Base-by-base conservation (phyloP, 768 basidiomycete genomes). In the Panus rudis region DNA sequence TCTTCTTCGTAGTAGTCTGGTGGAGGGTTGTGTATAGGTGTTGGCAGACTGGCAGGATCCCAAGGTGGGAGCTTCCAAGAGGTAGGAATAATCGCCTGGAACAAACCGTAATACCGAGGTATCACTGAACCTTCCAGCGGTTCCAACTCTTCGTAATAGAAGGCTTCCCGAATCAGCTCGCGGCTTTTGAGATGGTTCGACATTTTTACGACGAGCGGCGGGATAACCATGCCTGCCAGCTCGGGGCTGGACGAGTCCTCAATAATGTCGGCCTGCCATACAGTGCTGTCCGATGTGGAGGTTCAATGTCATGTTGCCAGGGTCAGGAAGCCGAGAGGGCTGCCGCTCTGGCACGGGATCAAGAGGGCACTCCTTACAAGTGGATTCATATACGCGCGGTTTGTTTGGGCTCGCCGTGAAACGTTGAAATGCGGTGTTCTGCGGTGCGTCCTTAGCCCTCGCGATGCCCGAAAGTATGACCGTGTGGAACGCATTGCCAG, bases 171-270 rank as follows among this genome's bases (percentile, higher is more conserved):
- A 7, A 22, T 11, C 12, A 42, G 27, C n/a, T 4, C 41, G 16
- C 6, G 16, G 28, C 16, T 4, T 7, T n/a, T n/a, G 28, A 27
- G 16, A 19, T 11, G 26, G 31, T 31, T 27, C 6, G 41, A 42
- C 6, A 42, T 42, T 22, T 42, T 42, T 17, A 42, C 41, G 14
- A 33, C 41, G 23, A 42, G 41, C 16, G 41, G 31, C 5, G 41
- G 41, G 7, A 23, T 13, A 6, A 33, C 6, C 17, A 13, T 6
- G 4, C 14, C 16, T 6, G 4, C 21, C 4, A 33, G 17, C 21
- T 31, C 31, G 6, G 30, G 24, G 30, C 41, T 42, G 16, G 41
- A 42, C 14, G 12, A 13, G 6, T 6, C 14, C 22, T 11, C 6
- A 17, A 30, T 22, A 20, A 42, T 13, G 19, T 7, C 20, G 4